These are phyloP conservation scores for Lactifluus pinguis DNA, from an alignment of 768 basidiomycete species.

Conservation along the genomic window DNA sequence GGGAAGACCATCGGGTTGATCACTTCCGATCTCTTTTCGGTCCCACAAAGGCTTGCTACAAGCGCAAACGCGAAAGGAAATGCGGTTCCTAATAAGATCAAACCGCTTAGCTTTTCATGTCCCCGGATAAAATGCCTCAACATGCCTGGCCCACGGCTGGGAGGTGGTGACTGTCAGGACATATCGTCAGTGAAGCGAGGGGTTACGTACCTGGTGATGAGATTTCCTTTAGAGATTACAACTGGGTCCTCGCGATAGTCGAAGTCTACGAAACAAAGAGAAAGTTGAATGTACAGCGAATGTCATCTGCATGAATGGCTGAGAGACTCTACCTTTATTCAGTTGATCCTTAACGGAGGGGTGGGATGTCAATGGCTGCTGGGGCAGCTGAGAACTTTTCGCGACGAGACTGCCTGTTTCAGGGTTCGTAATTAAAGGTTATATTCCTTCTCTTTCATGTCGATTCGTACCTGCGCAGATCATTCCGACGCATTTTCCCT, in stretches of 20 bases:
- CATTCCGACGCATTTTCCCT: slow-evolving; percentile 64
- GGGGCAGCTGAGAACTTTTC: slow-evolving; percentile 47
- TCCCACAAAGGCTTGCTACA: slow-evolving; percentile 60
- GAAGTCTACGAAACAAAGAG: slow-evolving; percentile 39
- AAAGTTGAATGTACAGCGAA: not conserved
- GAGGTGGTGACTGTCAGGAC: not conserved
- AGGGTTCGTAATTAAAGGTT: not conserved
- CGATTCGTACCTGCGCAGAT: slow-evolving; percentile 63
- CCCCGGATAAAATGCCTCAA: not conserved
- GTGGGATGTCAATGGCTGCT: slow-evolving; percentile 68
- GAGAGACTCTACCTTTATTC: slow-evolving; percentile 36
- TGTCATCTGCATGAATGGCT: not conserved
- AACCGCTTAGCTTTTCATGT: not conserved
- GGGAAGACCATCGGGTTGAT: slow-evolving; percentile 68
- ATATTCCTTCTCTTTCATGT: not conserved
- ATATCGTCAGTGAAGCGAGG: not conserved
- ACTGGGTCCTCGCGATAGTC: slow-evolving; percentile 68
- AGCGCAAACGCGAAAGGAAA: slow-evolving; percentile 76
- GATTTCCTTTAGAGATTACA: slow-evolving; percentile 51
- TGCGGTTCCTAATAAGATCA: slow-evolving; percentile 43
- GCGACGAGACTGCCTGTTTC: slow-evolving; percentile 37
- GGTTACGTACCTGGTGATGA: slow-evolving; percentile 60
- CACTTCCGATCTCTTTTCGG: slow-evolving; percentile 52
- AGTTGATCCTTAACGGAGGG: slow-evolving; percentile 57
- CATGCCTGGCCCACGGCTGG: slow-evolving; percentile 65